Base-by-base conservation (phyloP, 495 filamentous ascomycete species). In the Talaromyces thailandensis region DNA sequence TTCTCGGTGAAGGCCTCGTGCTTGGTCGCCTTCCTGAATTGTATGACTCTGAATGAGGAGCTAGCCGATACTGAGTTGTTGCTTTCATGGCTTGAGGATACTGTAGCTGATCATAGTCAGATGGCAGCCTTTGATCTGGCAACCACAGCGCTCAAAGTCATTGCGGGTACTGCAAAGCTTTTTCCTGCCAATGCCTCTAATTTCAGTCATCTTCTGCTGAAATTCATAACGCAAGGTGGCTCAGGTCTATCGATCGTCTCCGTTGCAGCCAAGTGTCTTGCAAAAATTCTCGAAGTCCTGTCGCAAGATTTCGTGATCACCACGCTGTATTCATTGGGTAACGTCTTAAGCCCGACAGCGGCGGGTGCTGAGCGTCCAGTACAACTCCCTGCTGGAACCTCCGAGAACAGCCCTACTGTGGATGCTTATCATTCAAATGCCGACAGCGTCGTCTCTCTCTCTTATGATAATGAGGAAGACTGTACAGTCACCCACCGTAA, bases 241-340 rank as follows among this genome's bases (percentile, higher is more conserved):
- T 78, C 86, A 16, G 82, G 81, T 53, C 81, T 80, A 24, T 72
- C 79, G 31, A 89, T 85, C 28, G 83, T 93, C 16, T 77, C 75
- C 11, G 80, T 93, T 28, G 94, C 93, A 35, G 91, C 92, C 4
- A 84, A 84, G 56, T 93, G 89, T 68, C 80, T 98, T 52, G 90
- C 91, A 4, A 88, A 85, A 60, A 80, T 95, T 56, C 75, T 98
- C 57, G 85, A 84, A 57, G 79, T 88, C 62, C 82, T 96, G 6
- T 93, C 95, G 5, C 88, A 95, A 67, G 94, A 98, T 79, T 87
- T 90, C 28, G 84, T 95, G 29, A 98, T 98, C 65, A 95, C 92
- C 5, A 96, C 92, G 2, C 76, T 98, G 9, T 98, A 98, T 73
- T 92, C 92, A 1, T 78, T 98, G 60, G 95, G 94, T 16, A 98